Evolutionary conservation across 768 basidiomycete species (phyloP).

Genomic region (Lactarius indigo): DNA sequence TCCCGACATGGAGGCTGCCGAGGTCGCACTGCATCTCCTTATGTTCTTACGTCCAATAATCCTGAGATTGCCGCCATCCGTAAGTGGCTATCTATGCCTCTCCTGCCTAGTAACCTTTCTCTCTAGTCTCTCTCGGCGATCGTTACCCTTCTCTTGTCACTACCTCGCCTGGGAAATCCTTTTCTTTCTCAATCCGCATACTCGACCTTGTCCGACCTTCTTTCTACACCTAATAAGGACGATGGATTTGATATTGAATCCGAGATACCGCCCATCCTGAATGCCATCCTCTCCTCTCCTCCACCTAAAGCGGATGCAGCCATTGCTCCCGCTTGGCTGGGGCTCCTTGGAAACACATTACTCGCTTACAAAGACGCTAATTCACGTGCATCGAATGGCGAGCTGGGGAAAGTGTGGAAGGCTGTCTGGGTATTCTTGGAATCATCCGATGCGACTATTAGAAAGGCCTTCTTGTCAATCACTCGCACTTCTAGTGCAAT

Average conservation of each 20-base stretch:
- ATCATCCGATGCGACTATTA: conserved; percentile 54
- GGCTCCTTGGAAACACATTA: conserved; percentile 70
- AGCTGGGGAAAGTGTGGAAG: conserved; percentile 69
- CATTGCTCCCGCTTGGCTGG: conserved; percentile 74
- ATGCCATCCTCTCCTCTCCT: conserved; percentile 62
- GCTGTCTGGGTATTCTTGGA: conserved; percentile 76
- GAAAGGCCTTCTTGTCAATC: conserved; percentile 65
- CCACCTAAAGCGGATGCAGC: conserved; percentile 67
- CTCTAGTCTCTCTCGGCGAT: conserved; percentile 70
- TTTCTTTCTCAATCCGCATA: conserved; percentile 89
- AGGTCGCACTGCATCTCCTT: conserved; percentile 75
- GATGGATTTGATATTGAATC: conserved; percentile 46
- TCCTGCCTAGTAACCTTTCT: conserved; percentile 17
- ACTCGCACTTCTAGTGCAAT: conserved; percentile 60
- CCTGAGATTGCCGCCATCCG: conserved; percentile 59
- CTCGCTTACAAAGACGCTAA: conserved; percentile 56
- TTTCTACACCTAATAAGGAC: conserved; percentile 52
- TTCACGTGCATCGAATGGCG: conserved; percentile 46
- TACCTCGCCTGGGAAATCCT: conserved; percentile 84
- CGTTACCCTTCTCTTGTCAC: conserved; percentile 65
- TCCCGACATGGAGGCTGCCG: conserved; percentile 53
- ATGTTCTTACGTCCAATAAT: conserved; percentile 66
- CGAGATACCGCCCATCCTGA: conserved; percentile 58
- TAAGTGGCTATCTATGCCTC: conserved; percentile 39
- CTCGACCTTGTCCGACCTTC: conserved; percentile 78